These are phyloP conservation scores for Phytophthora nicotianae DNA, from an alignment of 352 stramenopile species.

Conservation along the genomic window DNA sequence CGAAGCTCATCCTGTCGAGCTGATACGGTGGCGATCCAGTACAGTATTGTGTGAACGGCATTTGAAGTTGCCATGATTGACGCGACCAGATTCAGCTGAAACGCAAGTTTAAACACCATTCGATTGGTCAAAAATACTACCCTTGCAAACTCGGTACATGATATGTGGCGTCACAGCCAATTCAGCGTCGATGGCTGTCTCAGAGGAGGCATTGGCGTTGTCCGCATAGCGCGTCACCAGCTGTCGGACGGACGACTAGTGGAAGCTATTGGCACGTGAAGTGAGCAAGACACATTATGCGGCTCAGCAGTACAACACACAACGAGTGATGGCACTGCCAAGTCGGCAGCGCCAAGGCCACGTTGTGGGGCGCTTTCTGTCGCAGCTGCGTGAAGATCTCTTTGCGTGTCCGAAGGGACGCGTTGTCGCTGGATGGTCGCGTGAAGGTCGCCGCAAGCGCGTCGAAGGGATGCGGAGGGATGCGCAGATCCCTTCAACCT, in stretches of 20 bases:
- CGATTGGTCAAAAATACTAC: background rate
- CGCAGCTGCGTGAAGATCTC: constrained; percentile 43
- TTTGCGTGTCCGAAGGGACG: constrained; percentile 24
- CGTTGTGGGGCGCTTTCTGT: background rate
- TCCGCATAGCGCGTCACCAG: background rate
- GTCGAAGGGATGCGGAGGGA: constrained; percentile 37
- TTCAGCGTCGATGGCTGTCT: constrained; percentile 8
- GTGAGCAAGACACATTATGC: background rate
- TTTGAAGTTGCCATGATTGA: constrained; percentile 26
- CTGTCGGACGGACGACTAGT: constrained; percentile 2
- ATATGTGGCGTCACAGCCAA: constrained; percentile 21
- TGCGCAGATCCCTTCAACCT: constrained; percentile 17
- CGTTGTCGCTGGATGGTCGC: constrained; percentile 29
- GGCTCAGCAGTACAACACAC: background rate
- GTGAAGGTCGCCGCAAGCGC: constrained; percentile 37
- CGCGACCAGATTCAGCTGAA: constrained; percentile 17
- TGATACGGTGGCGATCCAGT: no score
- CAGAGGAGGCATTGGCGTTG: constrained; percentile 4
- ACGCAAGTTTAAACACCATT: constrained; percentile 4
- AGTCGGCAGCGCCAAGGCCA: background rate
- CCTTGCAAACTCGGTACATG: constrained; percentile 9
- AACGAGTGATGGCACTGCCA: background rate
- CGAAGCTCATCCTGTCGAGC: no score
- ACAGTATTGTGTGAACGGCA: no score
- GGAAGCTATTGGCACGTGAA: background rate